phyloP scores from a whole-genome alignment of 2,329 filamentous ascomycete species.

The Pseudocercospora cruenta region DNA sequence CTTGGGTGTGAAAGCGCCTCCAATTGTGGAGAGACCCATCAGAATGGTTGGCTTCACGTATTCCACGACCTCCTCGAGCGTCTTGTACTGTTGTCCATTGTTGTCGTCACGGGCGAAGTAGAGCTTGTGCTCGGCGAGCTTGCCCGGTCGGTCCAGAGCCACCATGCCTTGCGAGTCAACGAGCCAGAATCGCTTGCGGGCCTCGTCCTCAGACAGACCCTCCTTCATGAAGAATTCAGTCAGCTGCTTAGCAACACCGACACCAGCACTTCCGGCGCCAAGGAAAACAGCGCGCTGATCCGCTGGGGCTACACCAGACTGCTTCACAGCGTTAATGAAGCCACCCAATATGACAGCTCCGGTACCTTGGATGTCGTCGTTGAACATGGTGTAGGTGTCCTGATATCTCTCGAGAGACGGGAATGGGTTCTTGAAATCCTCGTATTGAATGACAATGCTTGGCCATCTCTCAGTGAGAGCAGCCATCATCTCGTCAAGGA shows the following conservation, averaged over 20 bases:
- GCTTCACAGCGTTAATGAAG: slow-evolving; percentile 75
- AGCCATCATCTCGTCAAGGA: slow-evolving; percentile 97
- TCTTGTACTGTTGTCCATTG: slow-evolving; percentile 69
- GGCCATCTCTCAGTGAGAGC: slow-evolving; percentile 79
- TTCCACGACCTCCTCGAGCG: slow-evolving; percentile 87
- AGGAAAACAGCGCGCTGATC: slow-evolving; percentile 96
- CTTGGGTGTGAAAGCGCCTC: slow-evolving; percentile 88
- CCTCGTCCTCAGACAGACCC: slow-evolving; percentile 84
- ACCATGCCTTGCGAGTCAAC: slow-evolving; percentile 91
- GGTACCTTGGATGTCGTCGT: slow-evolving; percentile 97
- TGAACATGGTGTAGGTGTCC: slow-evolving; percentile 90
- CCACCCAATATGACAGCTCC: slow-evolving; percentile 92
- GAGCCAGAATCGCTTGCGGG: slow-evolving; percentile 91
- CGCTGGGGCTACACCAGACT: slow-evolving; percentile 80
- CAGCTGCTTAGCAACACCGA: slow-evolving; percentile 96
- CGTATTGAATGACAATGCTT: slow-evolving; percentile 83
- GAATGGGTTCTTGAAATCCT: slow-evolving; percentile 98
- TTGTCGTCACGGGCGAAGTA: slow-evolving; percentile 70
- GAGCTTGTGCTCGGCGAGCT: slow-evolving; percentile 81
- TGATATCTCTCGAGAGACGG: slow-evolving; percentile 89
- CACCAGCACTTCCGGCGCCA: slow-evolving; percentile 91
- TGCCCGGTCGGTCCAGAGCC: slow-evolving; percentile 88
- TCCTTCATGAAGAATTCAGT: slow-evolving; percentile 95
- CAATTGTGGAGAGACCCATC: slow-evolving; percentile 91
- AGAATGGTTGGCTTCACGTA: slow-evolving; percentile 94